Evolutionary conservation across 306 rosid genomes (phyloP).

Genomic region (Vicia sativa): DNA sequence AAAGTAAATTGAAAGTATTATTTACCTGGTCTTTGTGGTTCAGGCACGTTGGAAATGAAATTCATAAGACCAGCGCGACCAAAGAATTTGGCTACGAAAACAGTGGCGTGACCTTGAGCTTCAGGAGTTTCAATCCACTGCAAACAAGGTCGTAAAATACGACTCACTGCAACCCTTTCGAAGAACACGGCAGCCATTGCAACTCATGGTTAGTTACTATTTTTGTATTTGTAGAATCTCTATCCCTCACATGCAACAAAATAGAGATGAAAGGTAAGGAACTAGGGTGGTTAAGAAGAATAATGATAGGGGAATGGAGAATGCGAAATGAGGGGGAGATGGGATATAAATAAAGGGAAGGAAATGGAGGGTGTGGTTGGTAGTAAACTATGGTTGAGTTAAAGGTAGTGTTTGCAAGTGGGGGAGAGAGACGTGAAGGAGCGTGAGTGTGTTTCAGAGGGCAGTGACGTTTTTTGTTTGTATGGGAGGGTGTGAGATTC

Average conservation of each 20-base stretch:
- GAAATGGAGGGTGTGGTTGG: slow-evolving; percentile 18
- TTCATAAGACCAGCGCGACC: slow-evolving; percentile 99
- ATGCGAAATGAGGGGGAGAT: slow-evolving; percentile 11
- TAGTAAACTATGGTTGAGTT: slow-evolving; percentile 55
- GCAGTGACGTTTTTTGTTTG: slow-evolving; percentile 34
- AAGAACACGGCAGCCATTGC: slow-evolving; percentile 98
- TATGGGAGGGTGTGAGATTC: slow-evolving; percentile 63
- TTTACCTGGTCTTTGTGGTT: slow-evolving; percentile 78
- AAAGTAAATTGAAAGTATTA: neutral
- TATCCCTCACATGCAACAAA: slow-evolving; percentile 35
- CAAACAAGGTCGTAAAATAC: slow-evolving; percentile 81
- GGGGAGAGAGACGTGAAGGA: slow-evolving; percentile 25
- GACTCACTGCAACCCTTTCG: slow-evolving; percentile 96
- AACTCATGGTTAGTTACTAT: slow-evolving; percentile 68
- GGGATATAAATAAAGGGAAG: slow-evolving; percentile 47
- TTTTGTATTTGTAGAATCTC: neutral
- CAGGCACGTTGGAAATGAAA: slow-evolving; percentile 89
- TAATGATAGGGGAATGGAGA: slow-evolving; percentile 3
- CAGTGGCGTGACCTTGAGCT: slow-evolving; percentile 95
- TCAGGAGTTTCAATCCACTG: slow-evolving; percentile 90
- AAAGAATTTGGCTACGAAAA: slow-evolving; percentile 94
- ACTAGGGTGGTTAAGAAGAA: neutral
- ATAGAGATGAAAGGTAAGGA: neutral
- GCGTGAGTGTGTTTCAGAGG: slow-evolving; percentile 34
- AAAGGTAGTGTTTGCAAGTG: slow-evolving; percentile 37